Evolutionary conservation across 495 filamentous ascomycete genomes (phyloP).

Genomic region (Penicillium coprophilum): DNA sequence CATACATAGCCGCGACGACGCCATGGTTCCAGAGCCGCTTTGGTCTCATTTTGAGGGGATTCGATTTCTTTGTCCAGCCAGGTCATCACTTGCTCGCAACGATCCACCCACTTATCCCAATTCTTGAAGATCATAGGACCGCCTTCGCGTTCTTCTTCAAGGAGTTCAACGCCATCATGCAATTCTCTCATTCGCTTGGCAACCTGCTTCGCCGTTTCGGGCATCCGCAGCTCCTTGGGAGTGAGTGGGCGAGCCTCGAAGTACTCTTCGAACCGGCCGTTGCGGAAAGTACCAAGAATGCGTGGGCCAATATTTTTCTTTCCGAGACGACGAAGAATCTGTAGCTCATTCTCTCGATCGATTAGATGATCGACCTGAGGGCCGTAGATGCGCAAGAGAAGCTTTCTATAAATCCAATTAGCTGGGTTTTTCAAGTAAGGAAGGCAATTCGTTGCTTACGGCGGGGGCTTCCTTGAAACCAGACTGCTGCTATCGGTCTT

Average conservation of each 20-base stretch:
- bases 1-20: slow-evolving; percentile 72
- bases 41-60: slow-evolving; percentile 39
- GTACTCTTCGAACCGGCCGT: slow-evolving; percentile 96
- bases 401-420: slow-evolving; percentile 56
- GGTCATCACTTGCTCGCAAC: slow-evolving; percentile 71
- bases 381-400: slow-evolving; percentile 90
- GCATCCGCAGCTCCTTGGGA: slow-evolving; percentile 70
- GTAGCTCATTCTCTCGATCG: slow-evolving; percentile 85
- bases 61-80: slow-evolving; percentile 72
- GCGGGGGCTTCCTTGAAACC: slow-evolving; percentile 52
- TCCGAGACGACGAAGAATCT: slow-evolving; percentile 80
- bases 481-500: slow-evolving; percentile 39
- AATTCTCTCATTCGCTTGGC: slow-evolving; percentile 98
- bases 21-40: slow-evolving; percentile 52
- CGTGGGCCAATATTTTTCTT: slow-evolving; percentile 91
- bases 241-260: slow-evolving; percentile 80
- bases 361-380: slow-evolving; percentile 96
- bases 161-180: slow-evolving; percentile 87
- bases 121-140: slow-evolving; percentile 86
- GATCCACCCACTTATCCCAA: slow-evolving; percentile 91
- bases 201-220: slow-evolving; percentile 85
- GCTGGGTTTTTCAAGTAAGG: not conserved
- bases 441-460: slow-evolving; percentile 36
- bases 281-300: slow-evolving; percentile 88
- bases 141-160: slow-evolving; percentile 69